A percentile compares a stretch with the other conserved stretches of the same genome.
Evolutionary conservation across 306 rosid species (phyloP).

Genomic region (Cucurbita ficifolia): DNA sequence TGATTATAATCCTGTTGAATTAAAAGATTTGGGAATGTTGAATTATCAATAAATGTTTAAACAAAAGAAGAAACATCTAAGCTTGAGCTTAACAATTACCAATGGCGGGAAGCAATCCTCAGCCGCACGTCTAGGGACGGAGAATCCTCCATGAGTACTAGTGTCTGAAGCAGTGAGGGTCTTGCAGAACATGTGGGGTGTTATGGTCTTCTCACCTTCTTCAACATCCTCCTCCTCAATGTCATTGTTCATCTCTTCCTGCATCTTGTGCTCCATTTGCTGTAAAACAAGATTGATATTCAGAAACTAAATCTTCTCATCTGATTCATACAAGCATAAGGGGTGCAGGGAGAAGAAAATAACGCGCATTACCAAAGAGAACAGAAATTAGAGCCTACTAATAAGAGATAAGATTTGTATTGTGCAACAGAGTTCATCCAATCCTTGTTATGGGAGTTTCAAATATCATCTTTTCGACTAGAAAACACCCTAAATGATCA

Average conservation of each 20-base stretch:
- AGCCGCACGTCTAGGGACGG: slow-evolving; percentile 98
- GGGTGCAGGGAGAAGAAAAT: not conserved
- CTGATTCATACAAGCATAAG: not conserved
- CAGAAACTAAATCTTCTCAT: not conserved
- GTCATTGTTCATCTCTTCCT: slow-evolving; percentile 36
- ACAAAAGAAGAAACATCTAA: not conserved
- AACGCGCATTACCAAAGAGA: not conserved
- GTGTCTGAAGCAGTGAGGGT: slow-evolving; percentile 98
- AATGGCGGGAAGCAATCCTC: slow-evolving; percentile 98
- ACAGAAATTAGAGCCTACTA: not conserved
- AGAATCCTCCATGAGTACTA: slow-evolving; percentile 97
- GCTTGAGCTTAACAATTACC: slow-evolving; percentile 28
- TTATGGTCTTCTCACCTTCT: slow-evolving; percentile 51
- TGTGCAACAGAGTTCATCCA: not conserved
- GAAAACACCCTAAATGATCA: not conserved
- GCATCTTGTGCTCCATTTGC: slow-evolving; percentile 43
- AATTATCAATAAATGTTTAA: not conserved
- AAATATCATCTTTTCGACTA: not conserved
- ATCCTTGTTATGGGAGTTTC: not conserved
- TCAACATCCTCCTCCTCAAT: slow-evolving; percentile 60
- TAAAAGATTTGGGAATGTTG: not conserved
- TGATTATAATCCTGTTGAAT: slow-evolving; percentile 67
- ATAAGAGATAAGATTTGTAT: not conserved
- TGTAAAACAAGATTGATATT: slow-evolving; percentile 11
- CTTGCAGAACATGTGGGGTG: slow-evolving; percentile 99